These are phyloP conservation scores for Ramalina intermedia DNA, from an alignment of 495 filamentous ascomycete species.

Conservation along the genomic window DNA sequence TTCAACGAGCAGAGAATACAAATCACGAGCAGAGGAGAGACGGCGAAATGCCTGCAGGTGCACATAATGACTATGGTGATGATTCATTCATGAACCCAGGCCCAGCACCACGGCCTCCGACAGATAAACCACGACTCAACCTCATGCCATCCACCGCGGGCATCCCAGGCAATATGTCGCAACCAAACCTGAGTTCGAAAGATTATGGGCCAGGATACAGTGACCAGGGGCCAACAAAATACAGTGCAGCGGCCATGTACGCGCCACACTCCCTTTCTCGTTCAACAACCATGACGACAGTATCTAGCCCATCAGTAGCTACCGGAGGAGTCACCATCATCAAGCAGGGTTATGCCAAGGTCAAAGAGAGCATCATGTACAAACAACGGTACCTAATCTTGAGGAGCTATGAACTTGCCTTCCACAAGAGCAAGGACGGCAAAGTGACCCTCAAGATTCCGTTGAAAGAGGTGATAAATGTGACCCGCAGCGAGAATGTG, in stretches of 20 bases:
- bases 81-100: conserved; percentile 93
- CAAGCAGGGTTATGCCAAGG: conserved; percentile 75
- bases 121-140: conserved; percentile 65
- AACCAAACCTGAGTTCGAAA: conserved; percentile 57
- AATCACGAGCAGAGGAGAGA: too few relatives aligned
- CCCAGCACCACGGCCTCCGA: conserved; percentile 80
- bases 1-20: too few relatives aligned
- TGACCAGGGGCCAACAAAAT: conserved; percentile 33
- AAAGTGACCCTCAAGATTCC: conserved; percentile 68
- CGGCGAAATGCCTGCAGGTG: background rate
- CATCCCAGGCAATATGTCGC: conserved; percentile 65
- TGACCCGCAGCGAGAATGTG: conserved; percentile 72
- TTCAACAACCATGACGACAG: conserved; percentile 36
- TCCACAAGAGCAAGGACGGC: conserved; percentile 75
- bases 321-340: conserved; percentile 53
- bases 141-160: conserved; percentile 54
- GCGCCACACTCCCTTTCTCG: conserved; percentile 39
- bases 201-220: conserved; percentile 20
- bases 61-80: conserved; percentile 43
- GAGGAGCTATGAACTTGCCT: conserved; percentile 77
- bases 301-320: conserved; percentile 36
- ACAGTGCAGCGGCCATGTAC: background rate
- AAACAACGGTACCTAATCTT: conserved; percentile 78
- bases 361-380: conserved; percentile 88
- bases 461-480: conserved; percentile 70